A percentile compares a stretch with the other conserved stretches of the same genome.
phyloP scores from a whole-genome alignment of 768 basidiomycete genomes.

The Mycena floridula region DNA sequence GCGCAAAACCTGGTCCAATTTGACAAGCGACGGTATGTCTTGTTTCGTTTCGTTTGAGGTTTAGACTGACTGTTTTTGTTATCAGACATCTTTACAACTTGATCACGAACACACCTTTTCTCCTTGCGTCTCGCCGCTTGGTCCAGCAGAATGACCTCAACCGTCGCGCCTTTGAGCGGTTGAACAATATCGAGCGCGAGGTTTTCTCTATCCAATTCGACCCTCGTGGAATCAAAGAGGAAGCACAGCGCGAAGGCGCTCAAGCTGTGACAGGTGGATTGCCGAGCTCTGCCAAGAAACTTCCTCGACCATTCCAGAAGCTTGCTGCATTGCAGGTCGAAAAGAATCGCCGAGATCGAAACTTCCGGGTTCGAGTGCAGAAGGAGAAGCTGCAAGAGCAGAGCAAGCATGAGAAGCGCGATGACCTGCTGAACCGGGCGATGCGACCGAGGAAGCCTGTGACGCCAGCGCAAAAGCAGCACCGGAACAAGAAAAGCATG shows the following conservation, averaged over 20 bases:
- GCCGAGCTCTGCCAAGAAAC: slow-evolving; percentile 46
- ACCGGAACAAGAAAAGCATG: slow-evolving; percentile 86
- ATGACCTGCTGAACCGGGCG: slow-evolving; percentile 68
- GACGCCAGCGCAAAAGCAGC: slow-evolving; percentile 65
- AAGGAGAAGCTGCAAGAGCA: slow-evolving; percentile 78
- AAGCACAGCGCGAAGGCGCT: slow-evolving; percentile 59
- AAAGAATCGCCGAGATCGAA: slow-evolving; percentile 74
- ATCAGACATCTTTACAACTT: slow-evolving; percentile 62
- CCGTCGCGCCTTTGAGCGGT: slow-evolving; percentile 64
- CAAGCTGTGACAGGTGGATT: slow-evolving; percentile 34
- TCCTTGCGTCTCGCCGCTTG: slow-evolving; percentile 35
- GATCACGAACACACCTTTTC: slow-evolving; percentile 45
- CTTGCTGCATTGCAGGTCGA: slow-evolving; percentile 66
- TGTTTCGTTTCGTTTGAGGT: background rate
- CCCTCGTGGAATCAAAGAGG: slow-evolving; percentile 67
- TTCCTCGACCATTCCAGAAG: slow-evolving; percentile 59
- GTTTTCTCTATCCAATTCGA: slow-evolving; percentile 59
- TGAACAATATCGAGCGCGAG: slow-evolving; percentile 73
- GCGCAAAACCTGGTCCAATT: slow-evolving; percentile 65
- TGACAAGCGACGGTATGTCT: slow-evolving; percentile 69
- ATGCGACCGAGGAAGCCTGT: slow-evolving; percentile 54
- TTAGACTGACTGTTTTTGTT: slow-evolving; percentile 11
- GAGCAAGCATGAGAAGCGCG: slow-evolving; percentile 61
- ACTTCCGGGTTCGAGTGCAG: slow-evolving; percentile 59
- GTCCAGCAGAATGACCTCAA: slow-evolving; percentile 51